Conservation (phyloP, 768 basidiomycete genomes). For the Tricholoma sp. region DNA sequence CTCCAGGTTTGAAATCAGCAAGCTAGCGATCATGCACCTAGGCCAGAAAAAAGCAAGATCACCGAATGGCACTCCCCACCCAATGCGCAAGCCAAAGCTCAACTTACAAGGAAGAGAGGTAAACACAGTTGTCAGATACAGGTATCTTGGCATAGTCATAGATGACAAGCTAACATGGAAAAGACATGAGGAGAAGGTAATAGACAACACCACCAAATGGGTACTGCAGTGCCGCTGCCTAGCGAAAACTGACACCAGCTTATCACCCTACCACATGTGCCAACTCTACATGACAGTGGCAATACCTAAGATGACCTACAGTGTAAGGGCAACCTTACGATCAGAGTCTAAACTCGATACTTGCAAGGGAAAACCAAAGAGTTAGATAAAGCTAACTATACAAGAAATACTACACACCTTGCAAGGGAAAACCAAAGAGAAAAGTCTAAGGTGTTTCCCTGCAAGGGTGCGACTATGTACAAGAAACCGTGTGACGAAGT, state of each 20-base stretch:
- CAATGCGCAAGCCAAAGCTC: not conserved
- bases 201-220: slow-evolving; percentile 8
- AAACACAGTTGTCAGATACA: no score
- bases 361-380: no score
- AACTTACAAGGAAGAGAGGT: not conserved
- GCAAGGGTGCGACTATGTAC: no score
- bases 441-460: no score
- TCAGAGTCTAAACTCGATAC: no score
- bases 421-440: no score
- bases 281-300: slow-evolving; percentile 17
- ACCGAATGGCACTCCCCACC: not conserved
- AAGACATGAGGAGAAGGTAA: slow-evolving; percentile 8
- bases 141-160: slow-evolving; percentile 6
- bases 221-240: not conserved
- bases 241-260: slow-evolving; percentile 4
- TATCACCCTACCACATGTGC: slow-evolving; percentile 5
- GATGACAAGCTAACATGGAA: slow-evolving; percentile 15
- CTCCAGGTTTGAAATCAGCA: not conserved
- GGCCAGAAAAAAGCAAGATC: not conserved
- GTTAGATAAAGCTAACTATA: no score
- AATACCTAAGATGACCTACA: slow-evolving; percentile 15
- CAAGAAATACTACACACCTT: no score
- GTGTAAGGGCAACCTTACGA: no score
- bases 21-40: not conserved
- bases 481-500: no score